These are phyloP conservation scores for Odontarrhena argentea DNA, from an alignment of 345 rosid genomes.

Conservation along the genomic window DNA sequence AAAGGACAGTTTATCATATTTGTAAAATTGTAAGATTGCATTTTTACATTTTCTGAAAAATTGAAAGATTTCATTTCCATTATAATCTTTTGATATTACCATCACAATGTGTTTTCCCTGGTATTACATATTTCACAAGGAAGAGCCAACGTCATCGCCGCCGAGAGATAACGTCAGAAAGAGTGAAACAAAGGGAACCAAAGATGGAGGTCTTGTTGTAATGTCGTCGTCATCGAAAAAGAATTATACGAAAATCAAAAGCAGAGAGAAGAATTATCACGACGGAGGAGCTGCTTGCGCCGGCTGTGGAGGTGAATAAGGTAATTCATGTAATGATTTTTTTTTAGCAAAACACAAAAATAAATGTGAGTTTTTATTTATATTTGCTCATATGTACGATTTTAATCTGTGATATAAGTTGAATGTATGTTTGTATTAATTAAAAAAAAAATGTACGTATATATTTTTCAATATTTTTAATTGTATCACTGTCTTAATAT, in stretches of 20 bases:
- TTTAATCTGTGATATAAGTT: no score
- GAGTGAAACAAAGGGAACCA: background rate
- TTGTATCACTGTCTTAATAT: no score
- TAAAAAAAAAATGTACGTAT: no score
- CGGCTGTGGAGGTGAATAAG: background rate
- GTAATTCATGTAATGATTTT: no score
- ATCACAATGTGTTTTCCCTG: constrained; percentile 8
- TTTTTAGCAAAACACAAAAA: no score
- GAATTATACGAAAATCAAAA: background rate
- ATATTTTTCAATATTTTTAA: no score
- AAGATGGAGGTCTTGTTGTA: constrained; percentile 35
- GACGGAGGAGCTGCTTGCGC: background rate
- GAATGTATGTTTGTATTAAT: no score
- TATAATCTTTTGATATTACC: background rate
- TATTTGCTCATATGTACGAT: no score
- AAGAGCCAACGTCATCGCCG: background rate
- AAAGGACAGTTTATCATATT: background rate
- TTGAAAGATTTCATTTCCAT: no score
- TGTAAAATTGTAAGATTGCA: no score
- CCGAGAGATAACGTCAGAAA: constrained; percentile 1
- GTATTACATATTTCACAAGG: constrained; percentile 7
- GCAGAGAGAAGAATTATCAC: background rate
- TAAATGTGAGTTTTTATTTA: no score
- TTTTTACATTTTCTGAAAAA: no score
- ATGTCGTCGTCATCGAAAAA: constrained; percentile 23